Evolutionary conservation across 768 basidiomycete species (phyloP), one percentile per base, ranked within the genome.

Genomic region (Lepiota brunneoincarnata): DNA sequence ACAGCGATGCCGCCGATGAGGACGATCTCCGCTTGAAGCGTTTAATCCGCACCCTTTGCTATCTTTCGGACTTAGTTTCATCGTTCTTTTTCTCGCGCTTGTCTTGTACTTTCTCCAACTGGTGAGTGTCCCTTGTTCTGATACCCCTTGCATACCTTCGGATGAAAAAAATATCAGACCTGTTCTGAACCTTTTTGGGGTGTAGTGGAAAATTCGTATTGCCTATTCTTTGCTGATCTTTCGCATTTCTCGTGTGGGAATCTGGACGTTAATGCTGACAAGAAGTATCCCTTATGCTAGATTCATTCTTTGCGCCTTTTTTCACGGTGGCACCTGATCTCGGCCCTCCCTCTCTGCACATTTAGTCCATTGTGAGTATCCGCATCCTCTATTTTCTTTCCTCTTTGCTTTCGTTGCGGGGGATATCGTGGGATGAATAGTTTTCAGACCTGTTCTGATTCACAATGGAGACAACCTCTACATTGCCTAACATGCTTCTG

Each of bases 1-100:
- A 85, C 86, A 0, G 72, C 81, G 6, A 73, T 83, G 67, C 87
- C 86, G 1, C 82, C 86, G 1, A 65, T 82, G 68, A 84, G 83
- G 2, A 78, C 86, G 1, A 67, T 78, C 54, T 58, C 48, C 58
- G 64, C 65, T 47, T 63, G 58, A 67, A 68, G 55, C 57, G 56
- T 45, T 64, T 63, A 17, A 65, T 42, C 26, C 26, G 23, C 54
- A 52, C 54, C 59, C 56, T 56, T 51, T 57, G 42, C 49, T 55
- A 43, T 59, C 49, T 59, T 48, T 51, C 48, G 15, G 53, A 14
- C 43, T 35, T 60, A 56, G 51, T 65, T 57, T 46, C 46, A 20
- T 46, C 20, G 38, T 46, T 42, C 36, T 47, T 49, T 40, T 24
- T 34, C 62, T 58, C 46, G 48, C 41, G 44, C 45, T 43, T 59